Base-by-base conservation (phyloP, 2,329 filamentous ascomycete genomes). In the Penicillium oxalicum region DNA sequence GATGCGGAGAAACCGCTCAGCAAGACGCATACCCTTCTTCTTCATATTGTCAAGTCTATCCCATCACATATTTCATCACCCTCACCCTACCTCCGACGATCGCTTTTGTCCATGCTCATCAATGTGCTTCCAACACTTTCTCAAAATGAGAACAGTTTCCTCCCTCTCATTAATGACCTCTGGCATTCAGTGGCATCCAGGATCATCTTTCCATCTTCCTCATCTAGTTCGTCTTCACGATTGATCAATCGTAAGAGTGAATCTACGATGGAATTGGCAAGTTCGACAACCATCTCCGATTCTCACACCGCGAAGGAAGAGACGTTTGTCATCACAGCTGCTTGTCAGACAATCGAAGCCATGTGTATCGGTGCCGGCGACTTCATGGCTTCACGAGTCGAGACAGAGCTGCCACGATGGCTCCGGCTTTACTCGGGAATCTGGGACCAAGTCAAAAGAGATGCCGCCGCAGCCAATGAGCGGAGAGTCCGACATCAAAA, bases 41-140 rank as follows among this genome's bases (percentile, higher is more conserved):
- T 89, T 32, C 85, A 84, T 49, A 93, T 98, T 48, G 82, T 90
- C 25, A 80, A 81, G 42, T 81, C 95, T 1, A 91, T 90, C 4
- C 91, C 95, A 62, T 85, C 95, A 64, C 93, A 96, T 67, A 79
- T 98, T 9, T 90, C 91, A 5, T 91, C 89, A 0, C 84, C 88
- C 0, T 91, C 89, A 0, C 83, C 91, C 0, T 80, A 82, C 9
- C 78, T 98, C 7, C 84, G 91, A 36, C 82, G 82, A 28, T 88
- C 86, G 0, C 77, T 98, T 3, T 80, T 98, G 8, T 79, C 82
- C 12, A 81, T 97, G 5, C 79, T 97, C 9, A 74, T 78, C 26
- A 88, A 83, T 0, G 84, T 89, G 3, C 79, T 86, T 4, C 80
- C 84, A 0, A 78, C 87, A 0, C 79, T 98, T 3, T 80, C 86